Percentiles rank a stretch among this genome's conserved stretches.
Evolutionary conservation across 192 early-diverging fungal genomes (phyloP).

Genomic region (Backusella tuberculispora): DNA sequence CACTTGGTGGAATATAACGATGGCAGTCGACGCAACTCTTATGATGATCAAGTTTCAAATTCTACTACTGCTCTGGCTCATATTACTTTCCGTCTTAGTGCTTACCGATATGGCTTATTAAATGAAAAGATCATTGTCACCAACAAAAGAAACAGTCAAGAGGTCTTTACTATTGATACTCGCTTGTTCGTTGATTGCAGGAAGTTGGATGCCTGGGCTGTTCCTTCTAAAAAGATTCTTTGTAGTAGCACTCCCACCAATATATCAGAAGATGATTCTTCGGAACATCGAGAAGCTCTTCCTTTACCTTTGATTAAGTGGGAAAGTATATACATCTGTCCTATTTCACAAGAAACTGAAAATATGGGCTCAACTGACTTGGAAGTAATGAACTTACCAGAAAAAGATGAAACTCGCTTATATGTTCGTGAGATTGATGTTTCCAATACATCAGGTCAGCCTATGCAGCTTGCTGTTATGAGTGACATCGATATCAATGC

Average conservation of each 20-base stretch:
- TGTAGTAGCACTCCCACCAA: conserved; percentile 13
- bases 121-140: conserved; percentile 64
- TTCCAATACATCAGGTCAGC: conserved; percentile 56
- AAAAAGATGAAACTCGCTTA: conserved; percentile 22
- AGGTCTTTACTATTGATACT: conserved; percentile 66
- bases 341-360: conserved; percentile 14
- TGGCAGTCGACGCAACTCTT: conserved; percentile 22
- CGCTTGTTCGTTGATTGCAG: conserved; percentile 70
- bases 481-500: conserved; percentile 49
- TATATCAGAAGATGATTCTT: conserved; percentile 24
- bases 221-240: conserved; percentile 23
- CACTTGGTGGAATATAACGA: conserved; percentile 14
- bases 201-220: conserved; percentile 36
- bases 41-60: conserved; percentile 21
- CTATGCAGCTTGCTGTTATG: conserved; percentile 55
- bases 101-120: conserved; percentile 61
- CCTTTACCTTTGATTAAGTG: conserved; percentile 48
- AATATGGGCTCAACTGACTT: not conserved
- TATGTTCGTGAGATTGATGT: conserved; percentile 33
- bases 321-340: conserved; percentile 58
- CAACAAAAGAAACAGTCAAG: conserved; percentile 72
- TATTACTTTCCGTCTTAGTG: conserved; percentile 62
- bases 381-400: conserved; percentile 22
- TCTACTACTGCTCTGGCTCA: conserved; percentile 42
- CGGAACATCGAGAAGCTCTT: conserved; percentile 34